phyloP scores from a whole-genome alignment of 106 monocot genomes.

The Agapanthus africanus region DNA sequence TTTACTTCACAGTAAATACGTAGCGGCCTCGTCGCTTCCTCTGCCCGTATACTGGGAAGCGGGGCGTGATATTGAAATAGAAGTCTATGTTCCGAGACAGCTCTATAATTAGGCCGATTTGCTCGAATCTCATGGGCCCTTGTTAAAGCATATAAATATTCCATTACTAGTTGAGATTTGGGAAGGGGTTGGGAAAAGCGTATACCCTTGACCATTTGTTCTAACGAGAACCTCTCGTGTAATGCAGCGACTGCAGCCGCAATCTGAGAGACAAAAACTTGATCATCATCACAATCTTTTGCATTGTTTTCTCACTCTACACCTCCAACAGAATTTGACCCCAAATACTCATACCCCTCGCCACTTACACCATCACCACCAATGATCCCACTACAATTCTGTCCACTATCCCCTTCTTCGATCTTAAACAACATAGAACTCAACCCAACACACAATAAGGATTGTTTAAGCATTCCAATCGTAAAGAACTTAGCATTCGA shows the following conservation, averaged over 20 bases:
- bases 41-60: too few relatives aligned
- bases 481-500: conserved; percentile 41
- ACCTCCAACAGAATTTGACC: conserved; percentile 10
- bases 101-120: too few relatives aligned
- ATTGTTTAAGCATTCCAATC: conserved; percentile 60
- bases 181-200: conserved; percentile 26
- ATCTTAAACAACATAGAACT: conserved; percentile 26
- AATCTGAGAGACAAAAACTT: conserved; percentile 75
- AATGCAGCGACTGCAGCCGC: conserved; percentile 78
- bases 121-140: too few relatives aligned
- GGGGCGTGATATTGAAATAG: too few relatives aligned
- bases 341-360: not conserved
- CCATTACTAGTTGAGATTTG: conserved; percentile 47
- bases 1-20: too few relatives aligned
- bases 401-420: too few relatives aligned
- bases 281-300: not conserved
- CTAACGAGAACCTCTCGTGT: conserved; percentile 62
- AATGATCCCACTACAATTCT: too few relatives aligned
- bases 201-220: conserved; percentile 43
- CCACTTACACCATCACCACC: too few relatives aligned
- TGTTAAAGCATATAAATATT: too few relatives aligned
- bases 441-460: conserved; percentile 38
- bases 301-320: not conserved
- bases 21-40: too few relatives aligned
- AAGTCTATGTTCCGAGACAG: too few relatives aligned